A percentile compares a stretch with the other conserved stretches of the same genome.
Conservation (phyloP, 441 rosid species). For the Gossypium gossypioides region DNA sequence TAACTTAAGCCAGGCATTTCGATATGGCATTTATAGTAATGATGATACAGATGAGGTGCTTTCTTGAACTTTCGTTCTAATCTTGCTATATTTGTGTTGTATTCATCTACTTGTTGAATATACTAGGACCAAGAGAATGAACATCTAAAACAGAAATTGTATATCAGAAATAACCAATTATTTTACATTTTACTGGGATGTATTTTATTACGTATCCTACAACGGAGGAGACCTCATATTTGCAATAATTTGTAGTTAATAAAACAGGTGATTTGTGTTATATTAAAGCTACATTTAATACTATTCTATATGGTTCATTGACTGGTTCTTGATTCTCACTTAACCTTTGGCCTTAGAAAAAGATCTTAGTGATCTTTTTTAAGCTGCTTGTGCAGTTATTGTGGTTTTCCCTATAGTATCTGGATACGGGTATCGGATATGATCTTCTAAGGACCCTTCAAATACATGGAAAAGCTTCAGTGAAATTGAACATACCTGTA, state of each 20-base stretch:
- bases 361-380: not conserved
- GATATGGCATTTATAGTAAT: slow-evolving; percentile 71
- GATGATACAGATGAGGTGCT: slow-evolving; percentile 79
- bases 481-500: not conserved
- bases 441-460: not conserved
- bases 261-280: not conserved
- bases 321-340: not conserved
- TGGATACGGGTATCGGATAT: not conserved
- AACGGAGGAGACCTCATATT: not conserved
- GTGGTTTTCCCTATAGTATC: not conserved
- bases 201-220: not conserved
- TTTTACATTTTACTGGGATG: not conserved
- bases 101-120: not conserved
- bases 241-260: not conserved
- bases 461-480: not conserved
- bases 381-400: not conserved
- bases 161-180: not conserved
- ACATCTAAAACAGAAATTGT: not conserved
- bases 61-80: slow-evolving; percentile 11
- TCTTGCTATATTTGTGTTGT: slow-evolving; percentile 7
- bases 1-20: slow-evolving; percentile 84
- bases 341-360: not conserved
- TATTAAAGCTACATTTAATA: not conserved
- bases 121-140: not conserved
- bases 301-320: not conserved